Conservation (phyloP, 768 basidiomycete species). For the Boletus fagicola region DNA sequence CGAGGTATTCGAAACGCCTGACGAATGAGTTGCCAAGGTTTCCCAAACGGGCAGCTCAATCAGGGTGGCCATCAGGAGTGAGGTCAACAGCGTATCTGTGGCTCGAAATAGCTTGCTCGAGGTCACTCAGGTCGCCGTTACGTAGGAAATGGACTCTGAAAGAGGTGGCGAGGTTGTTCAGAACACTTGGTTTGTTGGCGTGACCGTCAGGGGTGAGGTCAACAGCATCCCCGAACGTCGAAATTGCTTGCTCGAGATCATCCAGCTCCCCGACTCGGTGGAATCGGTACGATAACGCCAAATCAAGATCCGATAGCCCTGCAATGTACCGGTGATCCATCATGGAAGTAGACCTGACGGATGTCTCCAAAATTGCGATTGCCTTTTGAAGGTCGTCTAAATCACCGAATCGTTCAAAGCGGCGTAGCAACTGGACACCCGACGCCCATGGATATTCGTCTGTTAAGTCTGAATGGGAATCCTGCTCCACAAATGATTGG, state of each 20-base stretch:
- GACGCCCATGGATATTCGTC: not conserved
- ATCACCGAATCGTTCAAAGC: not conserved
- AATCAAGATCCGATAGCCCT: not conserved
- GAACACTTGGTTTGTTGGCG: not conserved
- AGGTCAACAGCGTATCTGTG: not conserved
- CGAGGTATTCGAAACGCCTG: not conserved
- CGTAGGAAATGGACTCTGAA: not conserved
- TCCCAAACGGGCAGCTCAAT: not conserved
- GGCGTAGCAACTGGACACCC: not conserved
- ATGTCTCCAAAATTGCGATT: not conserved
- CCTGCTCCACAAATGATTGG: not conserved
- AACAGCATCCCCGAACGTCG: not conserved
- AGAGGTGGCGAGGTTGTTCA: not conserved
- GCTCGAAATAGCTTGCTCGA: not conserved
- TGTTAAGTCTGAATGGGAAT: not conserved
- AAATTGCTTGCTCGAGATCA: conserved; percentile 1
- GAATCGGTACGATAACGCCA: conserved; percentile 1
- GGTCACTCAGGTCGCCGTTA: not conserved
- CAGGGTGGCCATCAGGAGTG: not conserved
- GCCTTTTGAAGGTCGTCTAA: not conserved
- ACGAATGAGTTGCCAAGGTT: not conserved
- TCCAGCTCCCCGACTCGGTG: not conserved
- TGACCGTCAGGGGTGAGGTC: not conserved
- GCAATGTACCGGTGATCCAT: not conserved
- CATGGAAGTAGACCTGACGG: not conserved